Evolutionary conservation across 2,329 filamentous ascomycete species (phyloP), one percentile per base, ranked within the genome.

Genomic region (Aschersonia sp.): DNA sequence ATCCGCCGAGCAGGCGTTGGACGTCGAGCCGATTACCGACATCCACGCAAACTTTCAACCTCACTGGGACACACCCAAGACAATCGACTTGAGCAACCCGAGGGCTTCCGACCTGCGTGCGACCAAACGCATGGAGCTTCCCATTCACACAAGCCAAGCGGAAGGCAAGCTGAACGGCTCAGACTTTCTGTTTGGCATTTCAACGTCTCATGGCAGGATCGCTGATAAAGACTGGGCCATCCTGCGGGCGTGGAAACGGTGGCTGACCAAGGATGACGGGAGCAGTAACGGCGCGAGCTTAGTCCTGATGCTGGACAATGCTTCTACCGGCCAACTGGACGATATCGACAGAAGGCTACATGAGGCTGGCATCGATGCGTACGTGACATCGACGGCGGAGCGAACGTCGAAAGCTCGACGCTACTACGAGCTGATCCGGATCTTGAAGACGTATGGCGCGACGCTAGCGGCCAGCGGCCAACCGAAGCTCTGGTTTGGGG

Each of bases 231-330:
- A 70, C 46, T 62, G 61, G 48, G 61, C 65, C 8, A 55, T 70
- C 41, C 53, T 71, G 5, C 59, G 58, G 41, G 63, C 66, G 49
- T 72, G 69, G 70, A 58, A 65, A 39, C 60, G 68, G 4, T 72
- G 68, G 68, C 60, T 72, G 48, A 70, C 70, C 0, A 59, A 68
- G 43, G 65, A 66, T 4, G 58, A 59, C 7, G 59, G 62, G 3
- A 53, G 55, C 10, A 65, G 64, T 2, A 72, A 71, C 50, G 70
- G 70, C 9, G 69, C 68, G 4, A 63, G 58, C 5, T 52, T 72
- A 10, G 53, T 71, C 12, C 56, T 73, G 35, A 57, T 63, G 12
- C 59, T 73, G 39, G 65, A 72, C 44, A 61, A 61, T 35, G 66
- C 66, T 1, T 56, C 56, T 5, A 51, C 54, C 10, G 49, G 54